Percentiles rank a stretch among this genome's conserved stretches.
phyloP scores from a whole-genome alignment of 371 early-diverging fungal genomes.

The Smittium mucronatum region DNA sequence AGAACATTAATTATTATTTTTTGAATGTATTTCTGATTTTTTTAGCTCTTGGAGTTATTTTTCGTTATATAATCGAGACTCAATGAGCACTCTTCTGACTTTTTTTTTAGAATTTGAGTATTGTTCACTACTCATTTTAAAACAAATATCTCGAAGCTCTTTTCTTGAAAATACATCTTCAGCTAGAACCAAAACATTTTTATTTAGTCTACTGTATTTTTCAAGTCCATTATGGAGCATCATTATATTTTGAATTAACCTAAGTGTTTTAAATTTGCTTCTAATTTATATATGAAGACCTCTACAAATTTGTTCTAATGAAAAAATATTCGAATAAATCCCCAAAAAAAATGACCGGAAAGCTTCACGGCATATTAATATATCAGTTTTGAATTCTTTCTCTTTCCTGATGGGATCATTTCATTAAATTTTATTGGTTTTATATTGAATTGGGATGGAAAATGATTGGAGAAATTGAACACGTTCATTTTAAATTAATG shows the following conservation, averaged over 20 bases:
- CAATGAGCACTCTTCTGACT: background rate
- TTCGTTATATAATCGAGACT: background rate
- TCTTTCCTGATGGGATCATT: background rate
- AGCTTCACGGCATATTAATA: background rate
- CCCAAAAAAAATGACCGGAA: background rate
- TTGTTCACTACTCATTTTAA: background rate
- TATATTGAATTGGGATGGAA: no score
- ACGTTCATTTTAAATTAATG: no score
- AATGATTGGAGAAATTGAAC: no score
- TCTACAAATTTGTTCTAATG: background rate
- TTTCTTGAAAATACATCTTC: background rate
- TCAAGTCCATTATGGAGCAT: background rate
- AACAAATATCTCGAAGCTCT: background rate
- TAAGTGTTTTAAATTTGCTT: background rate
- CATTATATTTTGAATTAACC: background rate
- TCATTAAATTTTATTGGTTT: background rate
- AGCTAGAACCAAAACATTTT: background rate
- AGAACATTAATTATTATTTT: background rate
- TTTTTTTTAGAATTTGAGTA: background rate
- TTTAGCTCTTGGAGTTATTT: background rate
- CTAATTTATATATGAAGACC: background rate
- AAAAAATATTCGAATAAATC: conserved; percentile 4
- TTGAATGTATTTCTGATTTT: background rate
- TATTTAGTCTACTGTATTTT: background rate
- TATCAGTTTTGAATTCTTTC: background rate